Base-by-base conservation (phyloP, 768 basidiomycete species). In the Chlorophyllum brunneum region DNA sequence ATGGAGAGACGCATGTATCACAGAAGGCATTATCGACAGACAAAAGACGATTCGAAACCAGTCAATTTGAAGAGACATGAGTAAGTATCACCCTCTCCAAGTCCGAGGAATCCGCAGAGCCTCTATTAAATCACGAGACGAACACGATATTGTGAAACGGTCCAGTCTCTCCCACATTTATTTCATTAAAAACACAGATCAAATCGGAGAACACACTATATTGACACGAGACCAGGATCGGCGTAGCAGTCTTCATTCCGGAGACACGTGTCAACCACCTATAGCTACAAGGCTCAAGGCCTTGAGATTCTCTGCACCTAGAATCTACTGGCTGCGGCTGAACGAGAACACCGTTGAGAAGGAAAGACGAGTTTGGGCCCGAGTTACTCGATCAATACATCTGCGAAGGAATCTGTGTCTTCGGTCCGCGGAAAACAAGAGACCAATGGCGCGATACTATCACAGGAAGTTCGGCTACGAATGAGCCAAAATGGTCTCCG, bases 401-500 rank as follows among this genome's bases (percentile, higher is more conserved):
- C 18, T 30, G 13, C 22, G 41, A 33, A 31, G 36, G 29, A 18
- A 53, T 24, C 27, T 24, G 22, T n/a, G n/a, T 45, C 27, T 37
- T 44, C 43, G 27, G 26, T 45, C 51, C 51, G 51, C 51, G 51
- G 51, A 46, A 40, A 44, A 52, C 20, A 37, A n/a, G n/a, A n/a
- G n/a, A 13, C 30, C 16, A 26, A 33, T 44, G 51, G 34, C 36
- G 34, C 26, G 37, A 10, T 39, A 45, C 36, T 26, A 11, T 39
- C 36, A 44, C 40, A 15, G 36, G n/a, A n/a, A n/a, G n/a, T n/a
- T n/a, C 20, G 39, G 49, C n/a, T 42, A 51, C 40, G 30, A 29
- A 16, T 41, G 41, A 39, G 34, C 20, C 15, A 37, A 34, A 29
- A 49, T 49, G 42, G 31, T 22, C n/a, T n/a, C n/a, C 11, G 29